phyloP scores from a whole-genome alignment of 164 flowering plant genomes.

The Aristolochia californica region DNA sequence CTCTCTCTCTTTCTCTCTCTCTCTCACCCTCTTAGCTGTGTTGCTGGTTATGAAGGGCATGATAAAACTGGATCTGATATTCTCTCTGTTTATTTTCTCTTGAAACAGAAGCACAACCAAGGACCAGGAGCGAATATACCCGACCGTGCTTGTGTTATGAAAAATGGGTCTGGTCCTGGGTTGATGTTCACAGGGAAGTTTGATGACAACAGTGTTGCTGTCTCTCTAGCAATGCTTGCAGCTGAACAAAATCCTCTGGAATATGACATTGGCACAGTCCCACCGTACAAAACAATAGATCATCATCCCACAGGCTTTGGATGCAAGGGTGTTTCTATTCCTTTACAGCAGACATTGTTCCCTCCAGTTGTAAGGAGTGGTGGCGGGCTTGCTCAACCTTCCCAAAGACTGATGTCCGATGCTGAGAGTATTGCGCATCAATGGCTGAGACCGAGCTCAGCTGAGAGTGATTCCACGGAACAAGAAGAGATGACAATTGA shows the following conservation, averaged over 20 bases:
- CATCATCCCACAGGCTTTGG: slow-evolving; percentile 27
- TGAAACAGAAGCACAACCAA: slow-evolving; percentile 66
- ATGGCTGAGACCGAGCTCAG: slow-evolving; percentile 23
- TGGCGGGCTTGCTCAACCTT: slow-evolving; percentile 29
- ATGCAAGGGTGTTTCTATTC: slow-evolving; percentile 33
- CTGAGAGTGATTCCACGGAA: slow-evolving; percentile 26
- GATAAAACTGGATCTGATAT: too few relatives aligned
- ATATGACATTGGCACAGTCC: slow-evolving; percentile 32
- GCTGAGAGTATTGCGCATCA: slow-evolving; percentile 16
- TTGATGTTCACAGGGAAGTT: slow-evolving; percentile 45
- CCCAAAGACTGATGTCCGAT: slow-evolving; percentile 26
- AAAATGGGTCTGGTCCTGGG: slow-evolving; percentile 45
- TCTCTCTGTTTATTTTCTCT: background rate
- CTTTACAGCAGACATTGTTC: slow-evolving; percentile 22
- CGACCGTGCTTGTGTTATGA: slow-evolving; percentile 40
- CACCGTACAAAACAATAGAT: slow-evolving; percentile 32
- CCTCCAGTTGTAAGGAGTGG: slow-evolving; percentile 21
- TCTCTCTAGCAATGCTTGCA: slow-evolving; percentile 36
- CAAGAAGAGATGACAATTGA: slow-evolving; percentile 60
- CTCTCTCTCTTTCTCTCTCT: too few relatives aligned
- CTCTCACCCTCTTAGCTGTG: too few relatives aligned
- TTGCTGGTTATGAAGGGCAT: too few relatives aligned
- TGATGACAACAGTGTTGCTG: slow-evolving; percentile 37
- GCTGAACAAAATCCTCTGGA: slow-evolving; percentile 37
- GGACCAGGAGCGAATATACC: slow-evolving; percentile 50